A percentile compares a stretch with the other conserved stretches of the same genome.
Evolutionary conservation across 1,284 basidiomycete genomes (phyloP).

Genomic region (Ceratobasidium sp.): DNA sequence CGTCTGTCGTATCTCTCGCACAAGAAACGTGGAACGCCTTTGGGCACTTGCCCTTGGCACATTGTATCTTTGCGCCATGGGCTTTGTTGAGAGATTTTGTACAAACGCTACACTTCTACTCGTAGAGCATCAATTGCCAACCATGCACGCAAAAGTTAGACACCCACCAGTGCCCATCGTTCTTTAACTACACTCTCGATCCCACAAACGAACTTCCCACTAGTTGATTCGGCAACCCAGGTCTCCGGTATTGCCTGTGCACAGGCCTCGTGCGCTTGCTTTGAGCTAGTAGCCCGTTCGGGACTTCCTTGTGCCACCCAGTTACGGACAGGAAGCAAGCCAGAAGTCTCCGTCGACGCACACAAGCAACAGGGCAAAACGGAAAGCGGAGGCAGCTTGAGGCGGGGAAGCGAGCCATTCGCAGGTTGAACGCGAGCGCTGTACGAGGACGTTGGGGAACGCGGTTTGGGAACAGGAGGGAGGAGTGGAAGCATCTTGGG

Average conservation of each 20-base stretch:
- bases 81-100: constrained; percentile 67
- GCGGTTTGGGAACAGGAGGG: not conserved
- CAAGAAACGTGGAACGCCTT: constrained; percentile 95
- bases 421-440: constrained; percentile 15
- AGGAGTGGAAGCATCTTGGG: not conserved
- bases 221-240: constrained; percentile 74
- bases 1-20: constrained; percentile 67
- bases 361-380: constrained; percentile 72
- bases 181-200: constrained; percentile 86
- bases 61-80: constrained; percentile 92
- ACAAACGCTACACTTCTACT: constrained; percentile 87
- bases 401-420: constrained; percentile 8
- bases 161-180: constrained; percentile 83
- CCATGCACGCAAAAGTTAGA: constrained; percentile 11
- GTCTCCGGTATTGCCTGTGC: constrained; percentile 83
- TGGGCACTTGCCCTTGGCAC: constrained; percentile 90
- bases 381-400: constrained; percentile 28
- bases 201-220: constrained; percentile 72
- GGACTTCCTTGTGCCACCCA: constrained; percentile 58
- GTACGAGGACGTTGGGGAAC: not conserved
- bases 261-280: constrained; percentile 74
- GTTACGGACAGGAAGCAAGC: constrained; percentile 72
- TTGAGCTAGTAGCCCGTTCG: constrained; percentile 54
- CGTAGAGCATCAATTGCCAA: not conserved
- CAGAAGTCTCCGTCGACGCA: constrained; percentile 63